Base-by-base conservation (phyloP, 306 rosid species). In the Herpetospermum pedunculosum region DNA sequence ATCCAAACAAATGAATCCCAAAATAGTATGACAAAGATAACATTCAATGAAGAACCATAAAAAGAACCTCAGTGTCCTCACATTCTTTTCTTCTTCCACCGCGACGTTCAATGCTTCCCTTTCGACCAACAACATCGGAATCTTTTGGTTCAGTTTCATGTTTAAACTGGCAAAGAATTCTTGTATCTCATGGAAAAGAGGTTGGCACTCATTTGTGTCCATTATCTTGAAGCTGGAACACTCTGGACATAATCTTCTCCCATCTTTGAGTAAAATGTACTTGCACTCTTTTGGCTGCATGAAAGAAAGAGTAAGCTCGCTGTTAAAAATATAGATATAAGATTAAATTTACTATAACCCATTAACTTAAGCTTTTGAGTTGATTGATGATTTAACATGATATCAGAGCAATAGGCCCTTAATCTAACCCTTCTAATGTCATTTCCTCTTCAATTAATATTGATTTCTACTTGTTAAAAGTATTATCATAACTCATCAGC, bases 41-140 rank as follows among this genome's bases (percentile, higher is more conserved):
- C 28, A 58, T 29, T 47, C 21, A 18, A 34, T 79, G 77, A 28
- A 44, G 23, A 21, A 41, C 35, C 28, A 62, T 19, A 62, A 29
- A 18, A 46, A 25, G 1, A 41, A 28, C 37, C 37, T 21, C 26
- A 4, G 6, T 75, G 46, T 59, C 34, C 50, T 82, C 15, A 89
- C 99, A 78, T 89, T 89, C 77, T 88, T 91, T 75, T 91, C 96
- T 41, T 89, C 97, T 70, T 95, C 96, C 91, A 88, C 88, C 78
- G 97, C 96, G 71, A 88, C 96, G 37, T 95, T 95, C 58, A 95
- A 86, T 23, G 99, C 97, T 76, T 95, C 96, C 78, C 96, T 95
- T 85, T 91, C 97, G 8, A 95, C 99, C 87, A 95, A 82, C 84
- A 88, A 92, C 97, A 95, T 87, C 18, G 99, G 99, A 63, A 95